These are phyloP conservation scores for Gamsiella multidivaricata DNA, from an alignment of 192 early-diverging fungal species.

Conservation along the genomic window DNA sequence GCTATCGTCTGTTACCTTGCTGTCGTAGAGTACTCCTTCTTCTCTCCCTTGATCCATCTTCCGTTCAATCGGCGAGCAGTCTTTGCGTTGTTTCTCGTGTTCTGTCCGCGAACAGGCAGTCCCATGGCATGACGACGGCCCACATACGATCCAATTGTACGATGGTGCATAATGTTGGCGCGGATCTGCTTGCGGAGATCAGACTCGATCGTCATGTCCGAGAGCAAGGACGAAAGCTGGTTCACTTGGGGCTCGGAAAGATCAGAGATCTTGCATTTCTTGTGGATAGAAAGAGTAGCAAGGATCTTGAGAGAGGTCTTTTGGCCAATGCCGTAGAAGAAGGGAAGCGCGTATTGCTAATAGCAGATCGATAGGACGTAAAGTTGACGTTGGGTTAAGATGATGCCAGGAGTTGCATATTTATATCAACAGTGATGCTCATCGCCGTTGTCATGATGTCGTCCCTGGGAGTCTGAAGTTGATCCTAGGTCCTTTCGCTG, in stretches of 20 bases:
- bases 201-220: conserved; percentile 88
- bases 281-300: conserved; percentile 85
- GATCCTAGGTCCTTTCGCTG: no score
- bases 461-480: no score
- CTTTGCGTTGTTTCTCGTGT: conserved; percentile 86
- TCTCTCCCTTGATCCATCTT: conserved; percentile 60
- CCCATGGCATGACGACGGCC: conserved; percentile 89
- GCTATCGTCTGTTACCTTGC: no score
- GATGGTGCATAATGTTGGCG: conserved; percentile 79
- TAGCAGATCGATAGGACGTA: not conserved
- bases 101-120: conserved; percentile 90
- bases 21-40: conserved; percentile 46
- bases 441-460: no score
- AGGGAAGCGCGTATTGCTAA: conserved; percentile 50
- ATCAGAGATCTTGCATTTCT: conserved; percentile 86
- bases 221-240: conserved; percentile 84
- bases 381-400: not conserved
- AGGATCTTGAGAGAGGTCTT: conserved; percentile 80
- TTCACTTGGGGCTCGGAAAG: conserved; percentile 90
- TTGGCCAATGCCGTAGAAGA: conserved; percentile 93
- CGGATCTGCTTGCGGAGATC: conserved; percentile 77
- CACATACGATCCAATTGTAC: conserved; percentile 77
- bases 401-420: no score
- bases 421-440: no score
- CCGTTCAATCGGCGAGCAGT: conserved; percentile 91